phyloP scores from a whole-genome alignment of 305 asterid genomes.

The Nicotiana rustica region DNA sequence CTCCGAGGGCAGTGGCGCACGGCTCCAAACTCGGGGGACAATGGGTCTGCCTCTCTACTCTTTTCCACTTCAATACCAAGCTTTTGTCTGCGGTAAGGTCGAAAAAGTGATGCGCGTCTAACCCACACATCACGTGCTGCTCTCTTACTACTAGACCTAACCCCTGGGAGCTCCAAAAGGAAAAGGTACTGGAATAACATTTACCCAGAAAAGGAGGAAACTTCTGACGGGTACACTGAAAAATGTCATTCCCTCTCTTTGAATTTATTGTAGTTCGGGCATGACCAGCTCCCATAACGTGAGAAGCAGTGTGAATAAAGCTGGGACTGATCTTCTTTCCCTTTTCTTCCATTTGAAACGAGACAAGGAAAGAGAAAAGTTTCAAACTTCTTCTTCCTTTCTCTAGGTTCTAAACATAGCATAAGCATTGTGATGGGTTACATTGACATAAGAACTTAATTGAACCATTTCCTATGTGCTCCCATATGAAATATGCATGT shows the following conservation, averaged over 20 bases:
- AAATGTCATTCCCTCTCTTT: neutral
- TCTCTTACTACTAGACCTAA: neutral
- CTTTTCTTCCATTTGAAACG: neutral
- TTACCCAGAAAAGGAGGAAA: neutral
- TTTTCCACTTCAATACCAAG: neutral
- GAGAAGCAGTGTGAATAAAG: neutral
- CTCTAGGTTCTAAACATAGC: neutral
- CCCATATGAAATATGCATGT: neutral
- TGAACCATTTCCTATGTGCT: constrained; percentile 26
- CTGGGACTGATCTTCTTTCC: neutral
- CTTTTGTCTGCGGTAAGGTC: no score
- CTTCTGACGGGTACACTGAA: neutral
- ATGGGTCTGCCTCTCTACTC: neutral
- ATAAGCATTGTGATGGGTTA: constrained; percentile 26
- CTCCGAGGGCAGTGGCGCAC: neutral
- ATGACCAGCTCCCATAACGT: neutral
- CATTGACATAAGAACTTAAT: neutral
- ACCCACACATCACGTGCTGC: neutral
- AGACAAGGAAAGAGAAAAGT: constrained; percentile 9
- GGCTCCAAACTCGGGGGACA: neutral
- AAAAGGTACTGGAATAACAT: no score
- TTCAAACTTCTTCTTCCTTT: constrained; percentile 5
- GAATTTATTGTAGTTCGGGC: neutral
- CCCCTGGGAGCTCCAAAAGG: neutral
- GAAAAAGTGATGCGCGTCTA: no score